A percentile compares a stretch with the other conserved stretches of the same genome.
Conservation (phyloP, 2,329 filamentous ascomycete genomes). For the Pseudogymnoascus sp. region DNA sequence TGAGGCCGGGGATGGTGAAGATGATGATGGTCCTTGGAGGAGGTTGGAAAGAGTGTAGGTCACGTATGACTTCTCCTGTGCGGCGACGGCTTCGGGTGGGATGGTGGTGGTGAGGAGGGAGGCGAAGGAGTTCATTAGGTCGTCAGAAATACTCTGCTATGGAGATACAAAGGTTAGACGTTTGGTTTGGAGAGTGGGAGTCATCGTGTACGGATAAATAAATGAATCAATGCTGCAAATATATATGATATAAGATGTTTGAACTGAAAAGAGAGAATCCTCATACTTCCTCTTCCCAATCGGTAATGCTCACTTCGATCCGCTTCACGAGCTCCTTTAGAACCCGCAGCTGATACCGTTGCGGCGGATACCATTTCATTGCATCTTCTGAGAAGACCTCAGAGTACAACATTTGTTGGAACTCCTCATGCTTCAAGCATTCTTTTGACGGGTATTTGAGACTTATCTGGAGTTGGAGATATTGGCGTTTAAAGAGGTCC, state of each 20-base stretch:
- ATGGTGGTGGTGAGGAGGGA: constrained; percentile 57
- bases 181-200: neutral
- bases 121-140: constrained; percentile 65
- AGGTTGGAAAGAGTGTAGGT: constrained; percentile 50
- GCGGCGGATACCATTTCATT: constrained; percentile 53
- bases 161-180: constrained; percentile 22
- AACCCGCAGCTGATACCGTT: constrained; percentile 62
- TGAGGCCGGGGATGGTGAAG: no score
- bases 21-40: neutral
- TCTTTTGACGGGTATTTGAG: constrained; percentile 57
- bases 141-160: constrained; percentile 72
- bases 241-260: constrained; percentile 13
- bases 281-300: constrained; percentile 81
- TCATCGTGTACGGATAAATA: neutral
- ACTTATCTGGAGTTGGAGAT: constrained; percentile 64
- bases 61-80: constrained; percentile 67
- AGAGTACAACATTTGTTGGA: constrained; percentile 61
- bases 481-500: constrained; percentile 63
- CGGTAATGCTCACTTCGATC: constrained; percentile 67
- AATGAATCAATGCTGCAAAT: constrained; percentile 12
- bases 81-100: constrained; percentile 57
- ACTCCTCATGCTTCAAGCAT: constrained; percentile 50
- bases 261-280: constrained; percentile 31
- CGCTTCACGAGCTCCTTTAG: constrained; percentile 65
- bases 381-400: constrained; percentile 58